Conservation (phyloP, 2,329 filamentous ascomycete species). For the Zasmidium citrigriseum region DNA sequence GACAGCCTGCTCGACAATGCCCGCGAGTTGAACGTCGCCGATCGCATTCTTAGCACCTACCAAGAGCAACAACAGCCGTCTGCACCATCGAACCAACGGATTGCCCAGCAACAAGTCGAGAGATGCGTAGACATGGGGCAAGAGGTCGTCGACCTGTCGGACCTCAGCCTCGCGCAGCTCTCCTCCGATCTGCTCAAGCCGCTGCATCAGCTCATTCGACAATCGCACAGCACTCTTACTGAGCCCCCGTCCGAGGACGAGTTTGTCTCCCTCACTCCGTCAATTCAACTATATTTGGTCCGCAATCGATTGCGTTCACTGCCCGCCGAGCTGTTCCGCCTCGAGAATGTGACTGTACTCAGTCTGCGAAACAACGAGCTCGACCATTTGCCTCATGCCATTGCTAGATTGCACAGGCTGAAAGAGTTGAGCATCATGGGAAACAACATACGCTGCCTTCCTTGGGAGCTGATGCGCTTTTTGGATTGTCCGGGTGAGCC, state of each 20-base stretch:
- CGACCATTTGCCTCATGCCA: slow-evolving; percentile 60
- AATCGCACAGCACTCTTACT: slow-evolving; percentile 28
- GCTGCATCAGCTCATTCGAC: slow-evolving; percentile 45
- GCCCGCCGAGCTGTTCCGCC: slow-evolving; percentile 62
- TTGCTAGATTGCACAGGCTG: slow-evolving; percentile 61
- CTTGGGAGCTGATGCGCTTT: slow-evolving; percentile 63
- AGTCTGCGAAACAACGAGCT: slow-evolving; percentile 67
- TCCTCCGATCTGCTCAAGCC: slow-evolving; percentile 60
- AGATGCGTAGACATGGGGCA: slow-evolving; percentile 54
- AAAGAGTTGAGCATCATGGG: slow-evolving; percentile 66
- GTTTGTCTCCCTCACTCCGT: slow-evolving; percentile 61
- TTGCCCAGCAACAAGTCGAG: slow-evolving; percentile 28
- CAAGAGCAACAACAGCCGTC: background rate
- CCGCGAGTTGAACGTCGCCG: background rate
- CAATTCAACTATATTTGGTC: slow-evolving; percentile 63
- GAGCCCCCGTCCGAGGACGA: slow-evolving; percentile 53
- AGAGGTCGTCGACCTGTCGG: slow-evolving; percentile 63
- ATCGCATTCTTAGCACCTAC: background rate
- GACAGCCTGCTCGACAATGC: slow-evolving; percentile 4
- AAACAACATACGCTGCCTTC: slow-evolving; percentile 62
- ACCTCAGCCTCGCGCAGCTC: slow-evolving; percentile 53
- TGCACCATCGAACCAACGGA: slow-evolving; percentile 9
- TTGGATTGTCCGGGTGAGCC: slow-evolving; percentile 49
- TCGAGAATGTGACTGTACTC: slow-evolving; percentile 64
- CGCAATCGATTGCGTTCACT: slow-evolving; percentile 59